phyloP scores from a whole-genome alignment of 2,329 filamentous ascomycete species.

The Elsinoe perseae region DNA sequence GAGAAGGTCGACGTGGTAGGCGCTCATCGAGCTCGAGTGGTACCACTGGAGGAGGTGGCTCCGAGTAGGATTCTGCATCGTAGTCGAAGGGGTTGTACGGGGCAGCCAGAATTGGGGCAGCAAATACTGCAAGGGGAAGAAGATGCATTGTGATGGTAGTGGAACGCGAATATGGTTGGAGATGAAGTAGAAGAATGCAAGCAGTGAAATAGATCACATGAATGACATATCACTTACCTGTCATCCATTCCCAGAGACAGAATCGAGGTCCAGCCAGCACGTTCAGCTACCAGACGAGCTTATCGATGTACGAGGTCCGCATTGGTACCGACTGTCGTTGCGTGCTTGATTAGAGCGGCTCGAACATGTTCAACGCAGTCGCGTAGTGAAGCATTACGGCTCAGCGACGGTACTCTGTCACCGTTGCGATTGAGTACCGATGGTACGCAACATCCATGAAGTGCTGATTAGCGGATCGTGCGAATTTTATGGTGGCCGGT shows the following conservation, averaged over 20 bases:
- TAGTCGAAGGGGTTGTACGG: too few species aligned
- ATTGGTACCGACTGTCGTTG: not conserved
- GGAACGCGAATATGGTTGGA: too few species aligned
- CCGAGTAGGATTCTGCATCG: too few species aligned
- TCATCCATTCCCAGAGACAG: not conserved
- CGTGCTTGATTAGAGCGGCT: not conserved
- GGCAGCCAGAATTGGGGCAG: not conserved
- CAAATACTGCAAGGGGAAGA: not conserved
- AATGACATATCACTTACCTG: too few species aligned
- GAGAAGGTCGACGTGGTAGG: too few species aligned
- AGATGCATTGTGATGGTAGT: not conserved
- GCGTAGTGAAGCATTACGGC: not conserved
- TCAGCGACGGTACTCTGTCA: not conserved
- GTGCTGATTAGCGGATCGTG: too few species aligned
- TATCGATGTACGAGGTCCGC: not conserved
- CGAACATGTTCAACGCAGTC: not conserved
- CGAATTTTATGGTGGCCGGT: too few species aligned
- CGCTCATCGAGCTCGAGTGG: too few species aligned
- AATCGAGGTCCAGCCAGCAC: not conserved
- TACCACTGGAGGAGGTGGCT: not conserved
- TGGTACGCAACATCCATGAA: not conserved
- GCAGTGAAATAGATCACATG: not conserved
- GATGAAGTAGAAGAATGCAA: not conserved
- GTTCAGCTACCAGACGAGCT: not conserved
- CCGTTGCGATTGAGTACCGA: not conserved